These are phyloP conservation scores for Sclerospora graminicola DNA, from an alignment of 352 stramenopile genomes.

Conservation along the genomic window DNA sequence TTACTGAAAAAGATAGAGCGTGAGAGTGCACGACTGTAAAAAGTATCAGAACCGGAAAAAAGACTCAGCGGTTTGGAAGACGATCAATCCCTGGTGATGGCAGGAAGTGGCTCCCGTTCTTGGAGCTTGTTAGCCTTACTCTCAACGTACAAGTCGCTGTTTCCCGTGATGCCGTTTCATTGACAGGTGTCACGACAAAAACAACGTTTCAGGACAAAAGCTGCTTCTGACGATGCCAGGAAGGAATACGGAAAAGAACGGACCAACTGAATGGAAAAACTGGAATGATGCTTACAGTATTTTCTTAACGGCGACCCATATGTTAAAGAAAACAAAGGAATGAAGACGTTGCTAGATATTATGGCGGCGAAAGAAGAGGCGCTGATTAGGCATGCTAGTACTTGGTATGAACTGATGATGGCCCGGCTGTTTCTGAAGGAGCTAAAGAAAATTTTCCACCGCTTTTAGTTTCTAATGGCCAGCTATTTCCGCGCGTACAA, in stretches of 20 bases:
- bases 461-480: constrained; percentile 72
- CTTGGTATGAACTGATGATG: constrained; percentile 80
- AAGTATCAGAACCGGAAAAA: constrained; percentile 23
- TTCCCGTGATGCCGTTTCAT: too few relatives aligned
- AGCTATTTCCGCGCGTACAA: too few relatives aligned
- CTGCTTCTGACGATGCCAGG: constrained; percentile 61
- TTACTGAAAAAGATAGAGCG: constrained; percentile 44
- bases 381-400: too few relatives aligned
- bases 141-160: constrained; percentile 42
- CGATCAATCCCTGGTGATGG: constrained; percentile 38
- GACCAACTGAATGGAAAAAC: too few relatives aligned
- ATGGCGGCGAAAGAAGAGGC: too few relatives aligned
- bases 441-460: constrained; percentile 58
- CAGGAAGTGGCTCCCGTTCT: constrained; percentile 33
- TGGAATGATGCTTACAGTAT: constrained; percentile 55
- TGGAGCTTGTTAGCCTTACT: constrained; percentile 52
- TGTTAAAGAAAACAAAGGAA: too few relatives aligned
- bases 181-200: constrained; percentile 29
- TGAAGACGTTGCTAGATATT: too few relatives aligned
- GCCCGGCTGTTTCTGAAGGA: constrained; percentile 71
- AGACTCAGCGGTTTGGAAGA: constrained; percentile 50
- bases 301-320: constrained; percentile 43
- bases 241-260: constrained; percentile 8
- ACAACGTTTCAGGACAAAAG: constrained; percentile 46
- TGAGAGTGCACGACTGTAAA: constrained; percentile 35